Conservation (phyloP, 345 rosid genomes). For the Rhodamnia argentea region DNA sequence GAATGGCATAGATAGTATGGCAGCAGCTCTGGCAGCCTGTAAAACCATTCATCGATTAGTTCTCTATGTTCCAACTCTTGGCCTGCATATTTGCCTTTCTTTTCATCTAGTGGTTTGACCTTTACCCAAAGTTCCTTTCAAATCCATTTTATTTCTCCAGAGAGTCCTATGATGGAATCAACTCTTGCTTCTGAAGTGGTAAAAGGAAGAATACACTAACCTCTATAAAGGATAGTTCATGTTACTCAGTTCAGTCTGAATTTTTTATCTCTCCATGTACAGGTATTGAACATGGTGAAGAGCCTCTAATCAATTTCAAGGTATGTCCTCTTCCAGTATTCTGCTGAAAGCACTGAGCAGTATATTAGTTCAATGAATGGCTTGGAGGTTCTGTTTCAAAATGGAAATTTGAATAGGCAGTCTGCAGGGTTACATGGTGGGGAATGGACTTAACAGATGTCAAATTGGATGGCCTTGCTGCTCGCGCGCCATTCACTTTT, state of each 20-base stretch:
- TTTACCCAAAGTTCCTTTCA: conserved; percentile 21
- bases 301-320: conserved; percentile 28
- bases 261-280: neutral
- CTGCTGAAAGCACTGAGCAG: neutral
- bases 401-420: neutral
- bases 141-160: conserved; percentile 34
- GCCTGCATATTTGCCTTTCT: neutral
- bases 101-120: conserved; percentile 24
- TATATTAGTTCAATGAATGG: neutral
- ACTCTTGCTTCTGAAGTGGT: conserved; percentile 22
- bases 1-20: neutral
- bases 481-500: conserved; percentile 10
- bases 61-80: neutral
- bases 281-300: conserved; percentile 15
- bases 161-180: conserved; percentile 36
- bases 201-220: conserved; percentile 1
- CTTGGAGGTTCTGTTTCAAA: neutral
- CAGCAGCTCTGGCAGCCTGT: neutral
- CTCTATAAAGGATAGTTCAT: neutral
- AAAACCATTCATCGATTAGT: neutral
- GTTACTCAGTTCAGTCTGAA: neutral
- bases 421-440: conserved; percentile 29
- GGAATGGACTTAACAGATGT: conserved; percentile 21
- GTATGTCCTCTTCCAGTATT: neutral
- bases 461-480: conserved; percentile 12